Base-by-base conservation (phyloP, 305 asterid genomes). In the Ilex paraguariensis region DNA sequence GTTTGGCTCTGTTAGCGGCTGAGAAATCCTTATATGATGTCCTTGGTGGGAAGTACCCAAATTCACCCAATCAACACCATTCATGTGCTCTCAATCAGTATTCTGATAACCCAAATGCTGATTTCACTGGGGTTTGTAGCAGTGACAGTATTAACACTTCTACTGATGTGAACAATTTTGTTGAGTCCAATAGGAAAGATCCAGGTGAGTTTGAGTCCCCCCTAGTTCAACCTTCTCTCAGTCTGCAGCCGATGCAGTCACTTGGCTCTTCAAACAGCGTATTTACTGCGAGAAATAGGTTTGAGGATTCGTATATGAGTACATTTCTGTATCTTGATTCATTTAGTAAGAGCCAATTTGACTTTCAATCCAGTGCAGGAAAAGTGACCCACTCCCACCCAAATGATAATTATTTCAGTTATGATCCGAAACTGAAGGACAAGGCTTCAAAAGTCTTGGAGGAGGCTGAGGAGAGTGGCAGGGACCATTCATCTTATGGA, bases 21-120 rank as follows among this genome's bases (percentile, higher is more conserved):
- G 93, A 91, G 82, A 88, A 75, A 75, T 77, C 91, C 55, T 75
- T 88, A 62, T 77, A 64, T 64, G 95, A 80, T 68, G 84, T 64
- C 65, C 91, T 85, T 40, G 64, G 54, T 67, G 76, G 73, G 21
- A 49, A 66, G 45, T 39, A 59, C 50, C 42, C 63, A n/a, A 13
- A 63, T 66, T 55, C 28, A 21, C 28, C 28, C 65, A 45, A 50
- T 50, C 54, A 11, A 12, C 54, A 50, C 13, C n/a, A n/a, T 50
- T 50, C 54, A 45, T 21, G 28, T 21, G 28, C 28, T 21, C 28
- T 21, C 28, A 21, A 21, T 21, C 28, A 21, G 28, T 21, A 21
- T 36, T 36, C 42, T 36, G 42, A 36, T 36, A 36, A 8, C 42
- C 9, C 42, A 8, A 8, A 8, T 36, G 42, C 9, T 36, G 42